These are phyloP conservation scores for Lodderomyces jiufengensis DNA, from an alignment of 1,139 yeast genomes.

Conservation along the genomic window DNA sequence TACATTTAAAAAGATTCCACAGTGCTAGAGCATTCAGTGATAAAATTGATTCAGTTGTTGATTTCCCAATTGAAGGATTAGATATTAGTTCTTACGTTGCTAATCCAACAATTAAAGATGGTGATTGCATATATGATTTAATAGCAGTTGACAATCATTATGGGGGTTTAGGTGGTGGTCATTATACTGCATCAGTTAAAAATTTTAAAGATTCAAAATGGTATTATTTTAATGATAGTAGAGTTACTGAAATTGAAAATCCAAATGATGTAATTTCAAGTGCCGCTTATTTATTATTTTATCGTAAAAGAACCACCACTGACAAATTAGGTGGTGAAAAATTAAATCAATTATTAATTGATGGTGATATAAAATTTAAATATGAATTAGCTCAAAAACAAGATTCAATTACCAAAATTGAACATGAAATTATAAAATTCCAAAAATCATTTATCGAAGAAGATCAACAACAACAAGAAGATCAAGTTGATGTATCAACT, in stretches of 20 bases:
- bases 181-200: conserved; percentile 86
- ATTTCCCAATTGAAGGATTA: conserved; percentile 82
- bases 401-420: conserved; percentile 13
- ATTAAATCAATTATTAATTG: conserved; percentile 24
- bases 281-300: conserved; percentile 86
- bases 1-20: conserved; percentile 88
- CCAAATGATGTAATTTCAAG: conserved; percentile 67
- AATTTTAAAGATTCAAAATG: conserved; percentile 75
- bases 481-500: conserved; percentile 17
- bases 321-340: conserved; percentile 35
- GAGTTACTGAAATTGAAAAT: conserved; percentile 56
- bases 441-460: conserved; percentile 6
- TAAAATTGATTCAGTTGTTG: conserved; percentile 79
- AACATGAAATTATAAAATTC: conserved; percentile 18
- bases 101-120: conserved; percentile 30
- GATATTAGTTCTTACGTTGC: conserved; percentile 62
- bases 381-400: conserved; percentile 14
- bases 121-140: conserved; percentile 60
- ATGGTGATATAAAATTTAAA: conserved; percentile 21
- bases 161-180: conserved; percentile 98
- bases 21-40: conserved; percentile 84
- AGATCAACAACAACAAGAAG: conserved; percentile 8
- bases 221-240: conserved; percentile 89
- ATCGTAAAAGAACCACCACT: conserved; percentile 50
- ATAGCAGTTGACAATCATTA: conserved; percentile 93